Conservation (phyloP, 192 early-diverging fungal genomes). For the Podila minutissima region DNA sequence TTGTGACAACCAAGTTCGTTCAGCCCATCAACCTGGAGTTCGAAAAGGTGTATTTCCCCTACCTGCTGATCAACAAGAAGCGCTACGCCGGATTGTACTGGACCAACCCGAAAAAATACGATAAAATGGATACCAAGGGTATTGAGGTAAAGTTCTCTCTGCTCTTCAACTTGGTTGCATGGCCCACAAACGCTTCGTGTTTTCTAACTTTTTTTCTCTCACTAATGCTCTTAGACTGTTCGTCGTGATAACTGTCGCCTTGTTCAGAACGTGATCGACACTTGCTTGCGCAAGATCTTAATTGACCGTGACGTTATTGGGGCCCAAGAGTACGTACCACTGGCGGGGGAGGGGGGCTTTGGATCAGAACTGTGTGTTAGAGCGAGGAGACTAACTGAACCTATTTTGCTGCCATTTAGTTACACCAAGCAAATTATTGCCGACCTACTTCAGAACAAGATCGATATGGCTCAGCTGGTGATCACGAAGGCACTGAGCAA, state of each 20-base stretch:
- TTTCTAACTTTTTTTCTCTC: not conserved
- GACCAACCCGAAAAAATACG: slow-evolving; percentile 92
- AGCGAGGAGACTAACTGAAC: too few species aligned
- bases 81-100: slow-evolving; percentile 98
- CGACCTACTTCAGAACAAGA: slow-evolving; percentile 95
- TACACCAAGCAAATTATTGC: slow-evolving; percentile 91
- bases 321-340: slow-evolving; percentile 71
- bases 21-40: slow-evolving; percentile 98
- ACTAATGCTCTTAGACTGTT: slow-evolving; percentile 73
- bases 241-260: slow-evolving; percentile 95
- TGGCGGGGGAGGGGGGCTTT: too few species aligned
- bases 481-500: slow-evolving; percentile 97
- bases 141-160: slow-evolving; percentile 74
- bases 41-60: slow-evolving; percentile 99
- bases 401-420: slow-evolving; percentile 27
- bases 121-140: slow-evolving; percentile 98
- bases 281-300: slow-evolving; percentile 88
- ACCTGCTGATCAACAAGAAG: slow-evolving; percentile 98
- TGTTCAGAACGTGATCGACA: slow-evolving; percentile 92
- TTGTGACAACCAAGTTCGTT: slow-evolving; percentile 88
- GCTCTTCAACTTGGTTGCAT: not conserved
- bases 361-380: not conserved
- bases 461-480: slow-evolving; percentile 95
- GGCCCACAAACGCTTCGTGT: not conserved
- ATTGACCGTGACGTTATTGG: slow-evolving; percentile 89